Evolutionary conservation across 2,329 filamentous ascomycete species (phyloP), one percentile per base, ranked within the genome.

Genomic region (Seiridium cupressi): DNA sequence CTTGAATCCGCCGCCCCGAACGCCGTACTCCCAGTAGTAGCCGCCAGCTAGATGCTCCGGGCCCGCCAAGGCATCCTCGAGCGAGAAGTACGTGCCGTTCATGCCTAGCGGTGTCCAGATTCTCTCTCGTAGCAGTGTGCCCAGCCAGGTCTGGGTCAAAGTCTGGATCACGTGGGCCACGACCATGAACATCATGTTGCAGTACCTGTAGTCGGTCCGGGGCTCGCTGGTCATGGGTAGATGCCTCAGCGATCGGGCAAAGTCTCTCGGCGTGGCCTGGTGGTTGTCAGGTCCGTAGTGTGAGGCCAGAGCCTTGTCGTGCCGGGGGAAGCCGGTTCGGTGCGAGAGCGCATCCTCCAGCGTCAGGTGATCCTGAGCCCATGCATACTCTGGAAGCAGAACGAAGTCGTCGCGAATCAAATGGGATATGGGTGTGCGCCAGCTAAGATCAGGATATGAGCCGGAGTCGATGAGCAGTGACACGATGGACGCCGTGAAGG

Each of bases 341-440:
- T 85, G 83, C 48, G 77, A 76, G 3, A 85, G 72, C 5, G 80
- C 76, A 65, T 86, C 83, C 62, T 85, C 81, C 5, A 85, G 66
- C 0, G 80, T 85, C 35, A 82, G 69, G 61, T 80, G 75, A n/a
- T 70, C 64, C 6, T 78, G 81, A 4, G 75, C 73, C 61, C 74
- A 76, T 1, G 69, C 63, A 61, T 77, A 73, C 3, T 69, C 65
- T 44, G 75, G 73, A 3, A 66, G 42, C 36, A 82, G 72, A 3
- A 80, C 75, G 64, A 84, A 84, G 61, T 84, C 81, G 18, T 79
- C 76, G 1, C 75, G 73, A n/a, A 84, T 72, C 2, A 84, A 65
- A n/a, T 67, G 62, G 11, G 76, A 71, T 61, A 85, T 71, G 1
- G 76, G 75, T 1, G 81, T 79, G 8, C 73, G 70, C 79, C 81